Evolutionary conservation across 148 eudicot genomes (phyloP).

Genomic region (Vaccinium myrtillus): DNA sequence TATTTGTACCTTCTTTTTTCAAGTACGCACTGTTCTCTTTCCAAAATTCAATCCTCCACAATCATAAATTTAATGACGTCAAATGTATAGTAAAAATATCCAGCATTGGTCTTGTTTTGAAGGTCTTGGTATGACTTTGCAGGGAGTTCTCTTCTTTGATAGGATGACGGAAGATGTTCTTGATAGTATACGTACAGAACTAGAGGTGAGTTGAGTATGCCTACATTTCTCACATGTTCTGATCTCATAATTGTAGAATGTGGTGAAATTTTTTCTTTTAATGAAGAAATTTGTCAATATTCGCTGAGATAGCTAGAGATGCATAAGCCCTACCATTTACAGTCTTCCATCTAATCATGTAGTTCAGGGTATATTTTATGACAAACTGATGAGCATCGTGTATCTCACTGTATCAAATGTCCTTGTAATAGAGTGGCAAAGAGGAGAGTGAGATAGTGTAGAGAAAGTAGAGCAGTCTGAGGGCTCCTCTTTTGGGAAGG

Average conservation of each 20-base stretch:
- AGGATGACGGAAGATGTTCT: slow-evolving; percentile 85
- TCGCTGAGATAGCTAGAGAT: neutral
- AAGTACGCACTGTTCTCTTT: neutral
- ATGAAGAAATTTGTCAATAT: neutral
- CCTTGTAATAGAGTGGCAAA: too few species aligned
- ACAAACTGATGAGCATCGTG: too few species aligned
- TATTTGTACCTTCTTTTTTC: neutral
- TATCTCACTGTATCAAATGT: neutral
- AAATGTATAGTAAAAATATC: neutral
- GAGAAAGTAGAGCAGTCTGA: too few species aligned
- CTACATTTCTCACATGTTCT: neutral
- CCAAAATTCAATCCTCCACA: neutral
- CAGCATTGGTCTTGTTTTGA: slow-evolving; percentile 5
- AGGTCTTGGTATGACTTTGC: slow-evolving; percentile 22
- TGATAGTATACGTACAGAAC: slow-evolving; percentile 60
- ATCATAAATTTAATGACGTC: neutral
- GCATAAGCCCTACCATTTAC: neutral
- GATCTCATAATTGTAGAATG: neutral
- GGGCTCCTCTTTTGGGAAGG: too few species aligned
- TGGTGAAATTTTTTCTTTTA: neutral
- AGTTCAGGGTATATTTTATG: neutral
- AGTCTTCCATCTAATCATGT: neutral
- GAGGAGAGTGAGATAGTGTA: too few species aligned
- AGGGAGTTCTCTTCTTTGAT: slow-evolving; percentile 94
- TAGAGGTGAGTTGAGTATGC: slow-evolving; percentile 50